A percentile compares a stretch with the other conserved stretches of the same genome.
These are phyloP conservation scores for Nakazawaea pomicola DNA, from an alignment of 805 yeast genomes.

Conservation along the genomic window DNA sequence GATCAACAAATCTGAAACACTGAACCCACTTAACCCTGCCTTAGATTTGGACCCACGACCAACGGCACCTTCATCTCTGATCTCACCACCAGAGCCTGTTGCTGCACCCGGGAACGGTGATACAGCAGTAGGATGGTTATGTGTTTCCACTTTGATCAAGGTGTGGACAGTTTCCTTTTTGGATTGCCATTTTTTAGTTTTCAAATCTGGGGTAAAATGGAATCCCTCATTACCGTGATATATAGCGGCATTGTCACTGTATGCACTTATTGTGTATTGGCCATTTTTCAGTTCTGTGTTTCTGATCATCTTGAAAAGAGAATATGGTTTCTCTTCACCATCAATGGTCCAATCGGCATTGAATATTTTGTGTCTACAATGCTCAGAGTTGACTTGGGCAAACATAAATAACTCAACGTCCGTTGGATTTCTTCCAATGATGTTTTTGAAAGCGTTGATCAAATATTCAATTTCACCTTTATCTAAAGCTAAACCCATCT, in stretches of 20 bases:
- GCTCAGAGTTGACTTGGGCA: constrained; percentile 99
- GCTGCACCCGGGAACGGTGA: constrained; percentile 99
- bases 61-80: constrained; percentile 99
- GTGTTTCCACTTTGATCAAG: constrained; percentile 94
- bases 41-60: constrained; percentile 97
- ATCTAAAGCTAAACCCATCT: constrained; percentile 91
- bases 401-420: constrained; percentile 98
- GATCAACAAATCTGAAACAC: constrained; percentile 85
- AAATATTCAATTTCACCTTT: constrained; percentile 89
- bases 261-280: constrained; percentile 84
- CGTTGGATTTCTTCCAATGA: constrained; percentile 83
- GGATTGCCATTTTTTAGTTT: constrained; percentile 68
- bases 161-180: constrained; percentile 79
- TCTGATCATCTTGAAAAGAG: constrained; percentile 92
- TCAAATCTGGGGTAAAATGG: constrained; percentile 72
- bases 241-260: constrained; percentile 97
- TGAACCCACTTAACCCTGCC: constrained; percentile 92
- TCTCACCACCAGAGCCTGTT: constrained; percentile 99
- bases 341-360: constrained; percentile 98
- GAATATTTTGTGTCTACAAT: constrained; percentile 98
- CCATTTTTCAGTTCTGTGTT: constrained; percentile 83
- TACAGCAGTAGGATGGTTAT: constrained; percentile 98
- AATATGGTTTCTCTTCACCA: constrained; percentile 62
- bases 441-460: constrained; percentile 71
- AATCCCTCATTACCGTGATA: constrained; percentile 78